A percentile compares a stretch with the other conserved stretches of the same genome.
phyloP scores from a whole-genome alignment of 176 grass and related monocot genomes.

The Phragmites australis region DNA sequence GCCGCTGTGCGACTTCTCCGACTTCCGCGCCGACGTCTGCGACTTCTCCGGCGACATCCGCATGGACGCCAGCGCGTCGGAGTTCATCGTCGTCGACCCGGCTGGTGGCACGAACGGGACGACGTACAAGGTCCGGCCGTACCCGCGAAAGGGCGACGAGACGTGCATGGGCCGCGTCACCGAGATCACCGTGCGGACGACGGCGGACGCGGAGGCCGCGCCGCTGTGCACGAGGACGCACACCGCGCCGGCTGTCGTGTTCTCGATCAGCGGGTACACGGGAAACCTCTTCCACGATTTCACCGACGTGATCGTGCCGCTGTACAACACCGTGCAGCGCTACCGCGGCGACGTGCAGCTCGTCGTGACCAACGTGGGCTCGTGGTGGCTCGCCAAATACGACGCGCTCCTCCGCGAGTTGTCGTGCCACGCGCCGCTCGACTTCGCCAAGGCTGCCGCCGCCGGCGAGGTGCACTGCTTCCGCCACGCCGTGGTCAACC shows the following conservation, averaged over 20 bases:
- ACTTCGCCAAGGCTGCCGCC: constrained; percentile 42
- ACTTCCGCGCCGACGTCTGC: constrained; percentile 66
- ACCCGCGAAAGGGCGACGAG: constrained; percentile 81
- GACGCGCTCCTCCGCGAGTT: constrained; percentile 55
- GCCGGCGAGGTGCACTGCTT: constrained; percentile 70
- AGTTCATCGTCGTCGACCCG: constrained; percentile 47
- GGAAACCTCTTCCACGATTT: constrained; percentile 99
- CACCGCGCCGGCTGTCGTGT: constrained; percentile 50
- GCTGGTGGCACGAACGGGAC: background rate
- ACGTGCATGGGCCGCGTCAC: constrained; percentile 47
- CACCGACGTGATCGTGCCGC: constrained; percentile 81
- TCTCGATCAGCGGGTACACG: constrained; percentile 85
- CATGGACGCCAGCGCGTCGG: constrained; percentile 56
- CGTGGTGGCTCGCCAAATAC: constrained; percentile 95
- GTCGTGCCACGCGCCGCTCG: constrained; percentile 48
- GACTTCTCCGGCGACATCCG: constrained; percentile 79
- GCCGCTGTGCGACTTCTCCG: constrained; percentile 68
- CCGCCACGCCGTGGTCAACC: constrained; percentile 48
- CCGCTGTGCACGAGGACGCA: constrained; percentile 52
- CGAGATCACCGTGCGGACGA: constrained; percentile 51
- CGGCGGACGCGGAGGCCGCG: background rate
- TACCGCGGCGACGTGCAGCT: constrained; percentile 68
- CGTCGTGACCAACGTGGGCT: constrained; percentile 49
- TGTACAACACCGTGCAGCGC: constrained; percentile 58
- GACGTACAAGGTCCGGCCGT: constrained; percentile 64